Base-by-base conservation (phyloP, 345 rosid genomes). In the Xanthoceras sorbifolium region DNA sequence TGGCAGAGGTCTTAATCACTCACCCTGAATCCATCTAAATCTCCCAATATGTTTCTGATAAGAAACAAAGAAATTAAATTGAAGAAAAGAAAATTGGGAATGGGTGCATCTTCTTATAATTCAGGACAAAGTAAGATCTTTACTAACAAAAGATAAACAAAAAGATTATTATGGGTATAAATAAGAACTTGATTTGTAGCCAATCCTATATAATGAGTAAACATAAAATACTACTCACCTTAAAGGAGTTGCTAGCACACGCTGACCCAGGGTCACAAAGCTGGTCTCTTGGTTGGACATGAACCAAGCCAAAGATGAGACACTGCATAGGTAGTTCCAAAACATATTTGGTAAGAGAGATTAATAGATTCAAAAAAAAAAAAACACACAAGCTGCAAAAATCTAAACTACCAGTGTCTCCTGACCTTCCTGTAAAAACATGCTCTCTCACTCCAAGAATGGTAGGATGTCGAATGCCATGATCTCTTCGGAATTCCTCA, bases 271-370 rank as follows among this genome's bases (percentile, higher is more conserved):
- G 63, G 99, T 96, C 73, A 96, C 99, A 81, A 96, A 96, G 84
- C 99, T 96, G 61, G 99, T 93, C 87, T 96, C 99, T 85, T 96
- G 99, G 83, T 96, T 96, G 82, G 99, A 96, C 99, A 96, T 96
- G 83, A 96, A 96, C 98, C 90, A 87, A 46, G 99, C 99, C 80
- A 96, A 84, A 75, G 98, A 96, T 70, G 99, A 96, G 77, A 96
- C 99, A 93, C 99, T 96, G 94, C 86, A 87, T 64, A 57, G 55
- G 75, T 55, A 82, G 38, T 77, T 64, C 67, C 64, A 78, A 72
- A 82, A 69, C 15, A 71, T 25, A 72, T 55, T 46, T 15, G 34
- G 77, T 59, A 78, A 78, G 72, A 79, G 22, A 77, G 59, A 77
- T 73, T 46, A 76, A 66, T 26, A 59, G 14, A 78, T 11, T 36